phyloP scores from a whole-genome alignment of 768 basidiomycete genomes.

The Tricholoma matsutake region DNA sequence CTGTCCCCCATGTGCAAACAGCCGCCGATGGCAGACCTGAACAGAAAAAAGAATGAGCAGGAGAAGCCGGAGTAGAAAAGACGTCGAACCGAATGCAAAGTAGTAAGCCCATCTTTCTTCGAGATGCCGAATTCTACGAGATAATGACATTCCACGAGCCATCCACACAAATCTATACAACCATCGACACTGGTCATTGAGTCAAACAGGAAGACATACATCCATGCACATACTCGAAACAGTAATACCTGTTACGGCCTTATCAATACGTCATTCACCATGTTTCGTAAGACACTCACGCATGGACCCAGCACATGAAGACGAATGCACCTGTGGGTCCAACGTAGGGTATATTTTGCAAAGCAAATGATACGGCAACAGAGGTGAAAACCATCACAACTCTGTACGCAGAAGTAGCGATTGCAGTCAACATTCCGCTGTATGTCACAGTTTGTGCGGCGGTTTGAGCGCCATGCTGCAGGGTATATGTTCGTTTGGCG shows the following conservation, averaged over 20 bases:
- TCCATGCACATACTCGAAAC: conserved; percentile 65
- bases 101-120: conserved; percentile 92
- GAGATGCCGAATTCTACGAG: conserved; percentile 65
- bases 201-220: background rate
- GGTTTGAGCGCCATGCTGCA: conserved; percentile 67
- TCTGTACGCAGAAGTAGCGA: conserved; percentile 81
- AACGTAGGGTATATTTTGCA: conserved; percentile 61
- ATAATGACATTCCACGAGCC: conserved; percentile 65
- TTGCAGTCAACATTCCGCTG: conserved; percentile 64
- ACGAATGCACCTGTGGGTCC: conserved; percentile 61
- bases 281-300: conserved; percentile 50
- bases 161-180: conserved; percentile 70
- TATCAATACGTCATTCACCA: background rate
- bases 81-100: conserved; percentile 67
- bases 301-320: conserved; percentile 84
- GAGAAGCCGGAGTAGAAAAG: background rate
- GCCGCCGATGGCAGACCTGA: conserved; percentile 68
- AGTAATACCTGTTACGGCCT: conserved; percentile 64
- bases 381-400: conserved; percentile 81
- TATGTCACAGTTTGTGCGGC: conserved; percentile 55
- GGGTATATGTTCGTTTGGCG: conserved; percentile 67
- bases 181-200: conserved; percentile 8
- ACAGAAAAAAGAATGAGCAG: background rate
- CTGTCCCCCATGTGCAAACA: conserved; percentile 69
- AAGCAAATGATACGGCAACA: conserved; percentile 59